Evolutionary conservation across 352 stramenopile genomes (phyloP).

Genomic region (Pythium rhizo-oryzae): DNA sequence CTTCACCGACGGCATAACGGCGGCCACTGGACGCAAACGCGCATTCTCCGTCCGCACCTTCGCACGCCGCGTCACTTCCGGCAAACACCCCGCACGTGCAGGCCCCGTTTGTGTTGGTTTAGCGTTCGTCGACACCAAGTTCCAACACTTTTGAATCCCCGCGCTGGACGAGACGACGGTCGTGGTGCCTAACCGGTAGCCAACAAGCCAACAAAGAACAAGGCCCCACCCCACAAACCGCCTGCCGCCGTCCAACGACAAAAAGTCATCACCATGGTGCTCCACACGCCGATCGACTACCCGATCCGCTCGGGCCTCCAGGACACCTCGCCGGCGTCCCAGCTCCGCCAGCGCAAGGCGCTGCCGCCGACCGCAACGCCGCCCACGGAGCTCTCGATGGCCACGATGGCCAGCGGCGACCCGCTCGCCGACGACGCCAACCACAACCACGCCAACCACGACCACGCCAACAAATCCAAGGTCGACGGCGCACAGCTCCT

Average conservation of each 20-base stretch:
- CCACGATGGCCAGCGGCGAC: neutral
- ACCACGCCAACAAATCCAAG: slow-evolving; percentile 34
- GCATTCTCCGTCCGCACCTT: neutral
- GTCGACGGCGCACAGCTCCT: slow-evolving; percentile 52
- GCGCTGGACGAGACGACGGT: neutral
- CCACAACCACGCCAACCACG: slow-evolving; percentile 30
- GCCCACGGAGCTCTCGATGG: slow-evolving; percentile 21
- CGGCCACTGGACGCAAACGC: neutral
- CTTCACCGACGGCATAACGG: neutral
- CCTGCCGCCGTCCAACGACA: neutral
- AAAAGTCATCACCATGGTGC: slow-evolving; percentile 9
- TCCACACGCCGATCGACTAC: neutral
- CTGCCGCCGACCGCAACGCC: slow-evolving; percentile 23
- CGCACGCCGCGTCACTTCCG: neutral
- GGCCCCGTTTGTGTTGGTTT: neutral
- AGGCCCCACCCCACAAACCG: neutral
- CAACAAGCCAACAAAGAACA: neutral
- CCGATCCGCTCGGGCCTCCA: neutral
- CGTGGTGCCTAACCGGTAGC: neutral
- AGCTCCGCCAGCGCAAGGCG: slow-evolving; percentile 26
- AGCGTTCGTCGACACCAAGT: neutral
- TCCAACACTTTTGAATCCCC: neutral
- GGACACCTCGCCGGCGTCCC: neutral
- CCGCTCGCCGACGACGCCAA: slow-evolving; percentile 11
- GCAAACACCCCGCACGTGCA: neutral